Conservation (phyloP, 805 yeast genomes). For the Yamadazyma philogaea region DNA sequence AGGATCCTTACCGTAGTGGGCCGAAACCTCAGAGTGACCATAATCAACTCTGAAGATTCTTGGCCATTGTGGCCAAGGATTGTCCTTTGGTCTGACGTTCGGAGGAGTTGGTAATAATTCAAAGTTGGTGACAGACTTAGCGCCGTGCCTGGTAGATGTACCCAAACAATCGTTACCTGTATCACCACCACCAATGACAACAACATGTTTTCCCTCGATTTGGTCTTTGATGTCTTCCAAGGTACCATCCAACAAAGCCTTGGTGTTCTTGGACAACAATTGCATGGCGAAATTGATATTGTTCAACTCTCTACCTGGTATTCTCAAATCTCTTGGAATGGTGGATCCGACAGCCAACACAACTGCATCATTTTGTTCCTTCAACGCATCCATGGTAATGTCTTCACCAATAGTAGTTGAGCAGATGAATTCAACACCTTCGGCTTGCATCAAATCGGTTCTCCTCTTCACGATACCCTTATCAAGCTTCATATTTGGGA, state of each 20-base stretch:
- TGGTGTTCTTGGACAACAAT: constrained; percentile 77
- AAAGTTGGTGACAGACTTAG: constrained; percentile 88
- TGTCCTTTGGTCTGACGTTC: constrained; percentile 78
- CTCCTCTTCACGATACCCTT: constrained; percentile 91
- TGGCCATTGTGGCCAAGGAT: constrained; percentile 99
- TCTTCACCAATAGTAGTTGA: constrained; percentile 84
- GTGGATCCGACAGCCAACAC: constrained; percentile 92
- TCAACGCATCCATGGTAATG: constrained; percentile 65
- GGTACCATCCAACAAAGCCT: constrained; percentile 79
- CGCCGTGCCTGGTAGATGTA: constrained; percentile 96
- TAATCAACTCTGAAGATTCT: constrained; percentile 95
- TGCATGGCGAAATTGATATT: constrained; percentile 96
- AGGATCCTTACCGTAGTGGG: constrained; percentile 95
- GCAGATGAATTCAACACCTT: constrained; percentile 79
- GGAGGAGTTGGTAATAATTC: constrained; percentile 95
- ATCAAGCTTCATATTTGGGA: constrained; percentile 98
- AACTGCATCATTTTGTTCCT: constrained; percentile 71
- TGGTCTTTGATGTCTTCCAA: constrained; percentile 71
- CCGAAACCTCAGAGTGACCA: constrained; percentile 93
- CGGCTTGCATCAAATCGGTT: constrained; percentile 83
- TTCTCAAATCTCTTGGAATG: constrained; percentile 90
- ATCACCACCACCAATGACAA: constrained; percentile 99
- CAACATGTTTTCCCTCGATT: constrained; percentile 81
- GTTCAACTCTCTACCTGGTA: constrained; percentile 88
- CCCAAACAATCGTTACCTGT: constrained; percentile 99